Evolutionary conservation across 2,329 filamentous ascomycete species (phyloP), one percentile per base, ranked within the genome.

Genomic region (Phialocephala subalpina): DNA sequence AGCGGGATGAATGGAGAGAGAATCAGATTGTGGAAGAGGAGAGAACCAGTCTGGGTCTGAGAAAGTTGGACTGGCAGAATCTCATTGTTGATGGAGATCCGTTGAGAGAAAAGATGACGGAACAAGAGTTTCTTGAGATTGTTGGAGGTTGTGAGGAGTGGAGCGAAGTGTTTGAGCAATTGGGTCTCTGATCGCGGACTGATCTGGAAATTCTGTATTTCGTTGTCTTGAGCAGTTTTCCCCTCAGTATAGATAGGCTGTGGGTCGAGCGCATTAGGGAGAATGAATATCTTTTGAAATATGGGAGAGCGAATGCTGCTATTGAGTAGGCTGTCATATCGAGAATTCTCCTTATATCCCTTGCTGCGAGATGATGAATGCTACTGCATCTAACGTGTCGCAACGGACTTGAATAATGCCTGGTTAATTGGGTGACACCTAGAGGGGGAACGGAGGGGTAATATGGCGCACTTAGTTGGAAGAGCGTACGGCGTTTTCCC

Each of bases 81-180:
- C 18, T 33, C 3, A 33, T 53, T 9, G 25, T 53, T 22, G 27
- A 53, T 33, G 49, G 49, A 53, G 49, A 53, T 53, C 22, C 49
- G n/a, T 53, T 53, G 49, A 53, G 49, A 33, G 49, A 6, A 14
- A 53, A 53, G 49, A 29, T 29, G 49, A 53, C 49, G 11, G 22
- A 18, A n/a, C 25, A 53, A 33, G 25, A 53, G 12, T 53, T 29
- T 18, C 49, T 53, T n/a, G 49, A 53, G 18, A 12, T 27, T 18
- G 49, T 53, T 40, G 35, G 55, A 57, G 29, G 29, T 5, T 57
- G 11, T 40, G 55, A 57, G 55, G n/a, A 29, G 12, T 57, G 55
- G 55, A 1, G 1, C 12, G 55, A 57, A 20, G 55, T 57, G 16
- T 57, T 57, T 40, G 55, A 38, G 29, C 12, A 27, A 38, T 18